Evolutionary conservation across 129 eudicot species (phyloP), one percentile per base, ranked within the genome.

Genomic region (Saposhnikovia divaricata): DNA sequence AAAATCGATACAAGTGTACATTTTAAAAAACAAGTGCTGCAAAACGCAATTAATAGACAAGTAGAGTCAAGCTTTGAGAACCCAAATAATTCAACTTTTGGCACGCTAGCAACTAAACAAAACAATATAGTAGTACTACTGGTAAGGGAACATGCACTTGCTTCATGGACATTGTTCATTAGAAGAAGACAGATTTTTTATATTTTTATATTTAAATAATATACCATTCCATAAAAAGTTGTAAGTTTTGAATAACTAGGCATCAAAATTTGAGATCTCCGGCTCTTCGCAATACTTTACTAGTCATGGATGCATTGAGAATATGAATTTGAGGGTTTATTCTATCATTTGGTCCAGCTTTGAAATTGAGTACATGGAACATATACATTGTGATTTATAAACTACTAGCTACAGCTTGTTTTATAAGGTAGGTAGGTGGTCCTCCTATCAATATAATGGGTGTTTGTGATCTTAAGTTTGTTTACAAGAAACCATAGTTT

Each of bases 131-230:
- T 38, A 72, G 46, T 38, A 72, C 45, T 72, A n/a, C 6, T 18
- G 31, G 51, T 21, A 34, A 25, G 76, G 31, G 76, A 21, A 72
- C 76, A 72, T 11, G 46, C 37, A 72, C 77, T 44, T 43, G 77
- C 19, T 74, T 74, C 57, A 44, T 44, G 77, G 77, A 74, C 77
- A 44, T 74, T 44, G 77, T 74, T 48, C 39, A 74, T 44, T 4
- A 44, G 77, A 74, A 74, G 12, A 74, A n/a, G 77, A 44, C 57
- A 74, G 77, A 74, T 61, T 61, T 61, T 55, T 61, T n/a, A 61
- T n/a, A n/a, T n/a, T 61, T 61, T 8, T 61, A 9, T 61, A 25
- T 10, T 61, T n/a, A 61, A 61, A 61, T 61, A 61, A 2, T 61
- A 2, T 19, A 44, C 25, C 76, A 72, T 74, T 44, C 50, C 19